phyloP scores from a whole-genome alignment of 352 stramenopile species.

The Phytophthora sansomeana region DNA sequence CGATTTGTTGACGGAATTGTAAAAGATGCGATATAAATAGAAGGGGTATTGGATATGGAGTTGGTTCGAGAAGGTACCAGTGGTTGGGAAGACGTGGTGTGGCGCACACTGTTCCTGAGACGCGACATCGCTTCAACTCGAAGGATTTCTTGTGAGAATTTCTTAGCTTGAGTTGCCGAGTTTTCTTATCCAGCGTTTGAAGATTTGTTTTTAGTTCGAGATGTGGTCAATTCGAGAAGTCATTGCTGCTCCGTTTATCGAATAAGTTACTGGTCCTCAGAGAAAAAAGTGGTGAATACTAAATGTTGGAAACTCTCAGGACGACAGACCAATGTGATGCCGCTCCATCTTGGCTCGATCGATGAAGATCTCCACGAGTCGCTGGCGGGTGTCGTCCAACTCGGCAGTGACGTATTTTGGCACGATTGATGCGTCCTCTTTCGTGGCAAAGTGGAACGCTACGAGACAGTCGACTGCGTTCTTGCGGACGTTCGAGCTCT shows the following conservation, averaged over 20 bases:
- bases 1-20: no score
- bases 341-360: conserved; percentile 63
- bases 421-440: conserved; percentile 50
- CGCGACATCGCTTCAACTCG: no score
- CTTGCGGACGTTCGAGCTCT: conserved; percentile 75
- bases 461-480: conserved; percentile 73
- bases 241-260: not conserved
- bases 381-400: conserved; percentile 60
- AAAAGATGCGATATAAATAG: no score
- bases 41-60: no score
- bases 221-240: conserved; percentile 6
- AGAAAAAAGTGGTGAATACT: not conserved
- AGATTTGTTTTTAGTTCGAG: not conserved
- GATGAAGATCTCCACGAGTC: conserved; percentile 82
- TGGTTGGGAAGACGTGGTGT: no score
- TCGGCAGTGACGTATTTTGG: conserved; percentile 54
- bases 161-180: not conserved
- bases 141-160: not conserved
- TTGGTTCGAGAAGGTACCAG: no score
- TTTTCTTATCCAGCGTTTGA: not conserved
- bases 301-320: conserved; percentile 1
- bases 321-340: conserved; percentile 26
- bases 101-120: no score
- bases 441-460: conserved; percentile 64
- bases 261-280: conserved; percentile 30